Evolutionary conservation across 2,329 filamentous ascomycete genomes (phyloP).

Genomic region (Coniella lustricola): DNA sequence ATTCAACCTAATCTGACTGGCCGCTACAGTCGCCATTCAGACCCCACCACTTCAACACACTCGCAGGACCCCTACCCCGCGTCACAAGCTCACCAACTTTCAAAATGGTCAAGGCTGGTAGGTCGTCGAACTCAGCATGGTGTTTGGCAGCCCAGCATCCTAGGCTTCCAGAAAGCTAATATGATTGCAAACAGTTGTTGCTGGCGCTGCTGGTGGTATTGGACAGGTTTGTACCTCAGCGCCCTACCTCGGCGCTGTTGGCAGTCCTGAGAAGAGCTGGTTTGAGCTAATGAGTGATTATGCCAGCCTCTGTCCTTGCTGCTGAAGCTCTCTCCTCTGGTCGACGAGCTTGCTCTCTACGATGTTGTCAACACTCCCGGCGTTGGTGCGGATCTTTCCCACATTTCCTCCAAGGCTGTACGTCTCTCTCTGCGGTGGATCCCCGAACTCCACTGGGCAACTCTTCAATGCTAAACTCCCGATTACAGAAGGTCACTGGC

Average conservation of each 20-base stretch:
- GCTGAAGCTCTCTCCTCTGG: conserved; percentile 79
- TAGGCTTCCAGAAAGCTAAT: conserved; percentile 15
- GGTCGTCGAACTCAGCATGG: conserved; percentile 9
- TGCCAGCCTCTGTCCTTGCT: conserved; percentile 86
- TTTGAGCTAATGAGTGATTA: conserved; percentile 16
- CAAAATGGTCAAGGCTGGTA: conserved; percentile 35
- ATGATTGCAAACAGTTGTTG: conserved; percentile 56
- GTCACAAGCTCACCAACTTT: conserved; percentile 17
- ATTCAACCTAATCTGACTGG: conserved; percentile 7
- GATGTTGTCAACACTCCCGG: conserved; percentile 99
- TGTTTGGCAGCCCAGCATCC: conserved; percentile 1
- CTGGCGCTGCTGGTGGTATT: conserved; percentile 96
- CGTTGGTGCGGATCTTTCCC: conserved; percentile 91
- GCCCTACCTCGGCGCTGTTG: neutral
- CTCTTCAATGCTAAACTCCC: conserved; percentile 5
- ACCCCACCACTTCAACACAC: conserved; percentile 10
- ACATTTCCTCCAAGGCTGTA: conserved; percentile 87
- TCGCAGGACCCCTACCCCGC: conserved; percentile 18
- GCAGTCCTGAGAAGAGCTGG: neutral
- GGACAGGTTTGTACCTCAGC: conserved; percentile 65
- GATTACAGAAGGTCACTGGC: conserved; percentile 70
- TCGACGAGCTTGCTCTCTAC: conserved; percentile 92
- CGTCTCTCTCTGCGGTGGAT: conserved; percentile 22
- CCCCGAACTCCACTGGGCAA: neutral
- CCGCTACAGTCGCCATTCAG: conserved; percentile 4